Base-by-base conservation (phyloP, 129 eudicot species). In the Mikania micrantha region DNA sequence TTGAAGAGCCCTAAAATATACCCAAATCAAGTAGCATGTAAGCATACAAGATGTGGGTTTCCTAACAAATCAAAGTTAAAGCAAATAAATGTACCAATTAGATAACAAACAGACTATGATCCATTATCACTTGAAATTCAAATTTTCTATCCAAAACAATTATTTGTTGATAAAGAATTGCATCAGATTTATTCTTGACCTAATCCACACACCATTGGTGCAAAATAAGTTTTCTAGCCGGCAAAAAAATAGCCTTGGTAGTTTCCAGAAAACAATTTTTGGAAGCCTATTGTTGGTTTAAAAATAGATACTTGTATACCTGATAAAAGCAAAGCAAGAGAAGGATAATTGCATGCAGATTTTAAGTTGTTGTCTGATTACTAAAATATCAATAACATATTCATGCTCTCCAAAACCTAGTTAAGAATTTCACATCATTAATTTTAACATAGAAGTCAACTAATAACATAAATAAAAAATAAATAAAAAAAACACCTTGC, bases 181-280 rank as follows among this genome's bases (percentile, higher is more conserved):
- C n/a, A n/a, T n/a, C n/a, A n/a, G n/a, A n/a, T n/a, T n/a, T n/a
- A n/a, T n/a, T n/a, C n/a, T n/a, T n/a, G n/a, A n/a, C n/a, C n/a
- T n/a, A n/a, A n/a, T n/a, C n/a, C n/a, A 71, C 45, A 60, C 60
- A 60, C 35, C 57, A 71, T 29, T 40, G n/a, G 28, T 45, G 31
- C 50, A 47, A 47, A 32, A 32, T 60, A 34, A 21, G 19, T 16
- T 60, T 60, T 49, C 67, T 20, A 60, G 44, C 58, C 19, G 16
- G 6, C 3, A 32, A 32, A 32, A 32, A 32, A 29, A 29, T 29
- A 29, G 31, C 21, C 19, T 69, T 29, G 10, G 29, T 64, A 64
- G 69, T 54, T 40, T 64, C 28, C 39, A 54, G 17, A 24, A 48
- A 15, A 27, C 29, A 39, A 22, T 24, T 69, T 9, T 15, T 35